Evolutionary conservation across 2,329 filamentous ascomycete species (phyloP), one percentile per base, ranked within the genome.

Genomic region (Dichotomopilus funicola): DNA sequence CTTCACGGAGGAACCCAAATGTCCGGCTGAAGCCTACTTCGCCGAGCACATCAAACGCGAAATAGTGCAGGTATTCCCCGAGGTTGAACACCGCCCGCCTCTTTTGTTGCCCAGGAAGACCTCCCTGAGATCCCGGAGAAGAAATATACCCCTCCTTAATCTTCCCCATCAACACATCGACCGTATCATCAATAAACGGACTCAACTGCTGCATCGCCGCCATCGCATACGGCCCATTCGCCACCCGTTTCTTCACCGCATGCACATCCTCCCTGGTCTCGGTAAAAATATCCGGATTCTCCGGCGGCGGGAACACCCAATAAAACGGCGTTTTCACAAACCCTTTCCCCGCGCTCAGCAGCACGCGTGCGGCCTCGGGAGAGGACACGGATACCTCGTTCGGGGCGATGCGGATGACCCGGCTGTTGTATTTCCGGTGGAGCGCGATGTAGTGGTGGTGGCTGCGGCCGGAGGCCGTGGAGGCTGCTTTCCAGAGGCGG

Each of bases 221-320:
- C 77, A 80, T 78, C 65, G 72, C 75, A 65, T 80, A 80, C 0
- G 77, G 75, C 38, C 76, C 73, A 49, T 76, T 77, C 60, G 74
- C 75, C 4, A 77, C 74, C 63, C 76, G 73, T 68, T 81, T 81
- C 72, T 80, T 80, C 57, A 73, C 71, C 0, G 77, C 77, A 64
- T 82, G 79, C n/a, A 78, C 74, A 6, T 74, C 70, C 66, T 81
- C 78, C 52, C 77, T 70, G 12, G 71, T 75, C 65, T 81, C 78
- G 42, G 79, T 81, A 67, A 81, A 81, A 64, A 81, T 80, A 57
- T 81, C 78, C 5, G 78, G 78, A 67, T 81, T 80, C 66, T 79
- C 77, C 0, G 76, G 74, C 3, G 78, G 78, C 35, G 78, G 78
- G 62, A 81, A 81, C 6, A 81, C 78, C 41, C 65, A 69, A 63